Evolutionary conservation across 148 eudicot genomes (phyloP).

Genomic region (Fagopyrum esculentum): DNA sequence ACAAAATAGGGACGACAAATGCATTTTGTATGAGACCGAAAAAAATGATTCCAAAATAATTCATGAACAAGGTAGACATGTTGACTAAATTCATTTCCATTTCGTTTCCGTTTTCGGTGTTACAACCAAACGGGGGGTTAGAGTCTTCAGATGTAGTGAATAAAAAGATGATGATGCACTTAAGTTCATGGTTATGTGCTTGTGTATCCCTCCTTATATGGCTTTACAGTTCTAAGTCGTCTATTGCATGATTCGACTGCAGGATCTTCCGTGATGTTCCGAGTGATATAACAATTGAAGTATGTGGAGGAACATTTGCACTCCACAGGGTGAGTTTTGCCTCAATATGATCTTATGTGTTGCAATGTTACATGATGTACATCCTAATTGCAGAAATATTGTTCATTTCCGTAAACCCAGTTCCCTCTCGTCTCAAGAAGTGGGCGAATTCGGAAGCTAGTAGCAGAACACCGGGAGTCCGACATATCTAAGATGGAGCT

Average conservation of each 20-base stretch:
- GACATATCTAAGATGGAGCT: conserved; percentile 54
- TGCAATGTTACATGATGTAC: background rate
- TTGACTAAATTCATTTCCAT: too few species aligned
- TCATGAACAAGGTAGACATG: too few species aligned
- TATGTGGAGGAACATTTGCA: conserved; percentile 62
- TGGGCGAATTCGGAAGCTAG: conserved; percentile 66
- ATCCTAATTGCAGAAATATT: conserved; percentile 8
- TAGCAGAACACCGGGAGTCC: conserved; percentile 59
- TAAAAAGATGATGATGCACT: background rate
- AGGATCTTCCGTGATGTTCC: conserved; percentile 96
- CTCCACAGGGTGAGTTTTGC: conserved; percentile 68
- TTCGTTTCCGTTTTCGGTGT: too few species aligned
- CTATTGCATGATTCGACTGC: conserved; percentile 18
- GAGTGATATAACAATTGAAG: conserved; percentile 81
- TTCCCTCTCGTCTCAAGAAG: conserved; percentile 88
- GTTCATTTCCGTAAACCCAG: conserved; percentile 25
- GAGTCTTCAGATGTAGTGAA: background rate
- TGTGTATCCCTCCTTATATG: too few species aligned
- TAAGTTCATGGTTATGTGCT: background rate
- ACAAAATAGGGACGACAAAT: too few species aligned
- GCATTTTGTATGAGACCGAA: too few species aligned
- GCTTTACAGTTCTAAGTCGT: background rate
- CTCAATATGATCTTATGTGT: background rate
- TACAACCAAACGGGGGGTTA: too few species aligned
- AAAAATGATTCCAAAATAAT: too few species aligned